Evolutionary conservation across 1,284 basidiomycete species (phyloP).

Genomic region (Ceratobasidium sp.): DNA sequence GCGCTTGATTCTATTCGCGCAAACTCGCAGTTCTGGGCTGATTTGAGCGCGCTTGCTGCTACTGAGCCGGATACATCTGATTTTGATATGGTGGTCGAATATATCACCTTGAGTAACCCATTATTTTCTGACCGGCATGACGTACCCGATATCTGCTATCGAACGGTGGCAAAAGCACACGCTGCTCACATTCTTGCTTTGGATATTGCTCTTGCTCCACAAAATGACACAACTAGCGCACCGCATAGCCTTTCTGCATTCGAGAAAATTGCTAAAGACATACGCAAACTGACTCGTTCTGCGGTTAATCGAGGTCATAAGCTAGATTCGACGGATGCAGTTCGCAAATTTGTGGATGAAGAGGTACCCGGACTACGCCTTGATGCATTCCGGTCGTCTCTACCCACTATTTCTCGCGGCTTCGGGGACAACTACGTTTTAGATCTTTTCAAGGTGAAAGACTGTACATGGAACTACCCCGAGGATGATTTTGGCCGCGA

Average conservation of each 20-base stretch:
- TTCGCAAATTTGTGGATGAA: conserved; percentile 57
- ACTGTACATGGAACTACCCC: conserved; percentile 51
- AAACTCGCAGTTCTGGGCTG: conserved; percentile 73
- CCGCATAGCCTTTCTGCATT: conserved; percentile 69
- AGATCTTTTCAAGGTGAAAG: conserved; percentile 53
- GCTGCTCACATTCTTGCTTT: conserved; percentile 72
- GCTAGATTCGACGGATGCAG: conserved; percentile 57
- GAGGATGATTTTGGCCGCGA: conserved; percentile 50
- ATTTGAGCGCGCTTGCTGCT: conserved; percentile 70
- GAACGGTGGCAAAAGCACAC: conserved; percentile 78
- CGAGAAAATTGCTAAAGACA: conserved; percentile 67
- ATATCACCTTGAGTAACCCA: conserved; percentile 65
- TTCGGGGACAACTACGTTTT: conserved; percentile 87
- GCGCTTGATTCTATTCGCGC: conserved; percentile 70
- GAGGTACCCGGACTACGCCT: conserved; percentile 68
- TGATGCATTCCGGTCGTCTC: conserved; percentile 74
- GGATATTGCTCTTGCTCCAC: conserved; percentile 54
- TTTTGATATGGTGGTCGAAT: conserved; percentile 71
- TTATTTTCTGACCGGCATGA: conserved; percentile 71
- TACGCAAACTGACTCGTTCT: conserved; percentile 59
- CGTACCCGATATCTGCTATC: conserved; percentile 73
- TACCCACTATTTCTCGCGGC: conserved; percentile 75
- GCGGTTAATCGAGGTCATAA: conserved; percentile 23
- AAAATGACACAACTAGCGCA: conserved; percentile 58
- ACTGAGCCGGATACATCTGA: conserved; percentile 72